Evolutionary conservation across 768 basidiomycete species (phyloP).

Genomic region (Mycena pura): DNA sequence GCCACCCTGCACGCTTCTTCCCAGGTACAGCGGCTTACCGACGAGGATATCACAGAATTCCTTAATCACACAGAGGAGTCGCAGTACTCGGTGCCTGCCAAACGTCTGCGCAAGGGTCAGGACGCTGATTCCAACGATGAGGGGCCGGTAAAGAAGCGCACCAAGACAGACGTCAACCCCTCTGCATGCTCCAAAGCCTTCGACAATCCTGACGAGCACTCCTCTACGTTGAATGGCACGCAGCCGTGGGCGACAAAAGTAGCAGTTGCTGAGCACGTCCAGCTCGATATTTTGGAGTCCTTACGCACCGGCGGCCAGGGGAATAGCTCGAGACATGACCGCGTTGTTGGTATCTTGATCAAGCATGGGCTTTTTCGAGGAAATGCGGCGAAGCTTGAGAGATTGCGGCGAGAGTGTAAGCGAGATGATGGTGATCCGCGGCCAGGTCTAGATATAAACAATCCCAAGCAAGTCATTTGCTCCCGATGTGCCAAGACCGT

Average conservation of each 20-base stretch:
- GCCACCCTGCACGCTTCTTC: neutral
- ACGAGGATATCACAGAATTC: neutral
- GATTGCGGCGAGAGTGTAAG: neutral
- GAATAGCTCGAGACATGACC: neutral
- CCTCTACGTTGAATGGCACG: too few species aligned
- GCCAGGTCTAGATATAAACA: neutral
- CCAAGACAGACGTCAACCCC: neutral
- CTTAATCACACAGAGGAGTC: neutral
- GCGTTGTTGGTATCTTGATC: neutral
- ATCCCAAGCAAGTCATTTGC: conserved; percentile 1
- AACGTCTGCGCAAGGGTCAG: neutral
- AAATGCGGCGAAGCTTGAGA: neutral
- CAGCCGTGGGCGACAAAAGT: neutral
- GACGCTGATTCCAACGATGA: neutral
- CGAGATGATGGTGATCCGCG: neutral
- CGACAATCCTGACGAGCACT: neutral
- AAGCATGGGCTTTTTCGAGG: neutral
- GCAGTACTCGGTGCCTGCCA: neutral
- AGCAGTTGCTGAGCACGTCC: neutral
- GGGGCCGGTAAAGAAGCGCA: neutral
- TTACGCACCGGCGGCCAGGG: neutral
- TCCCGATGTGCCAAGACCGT: neutral
- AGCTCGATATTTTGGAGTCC: neutral
- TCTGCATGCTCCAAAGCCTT: too few species aligned
- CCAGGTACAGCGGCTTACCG: neutral